Base-by-base conservation (phyloP, 805 yeast genomes). In the Starmerella roubikii region DNA sequence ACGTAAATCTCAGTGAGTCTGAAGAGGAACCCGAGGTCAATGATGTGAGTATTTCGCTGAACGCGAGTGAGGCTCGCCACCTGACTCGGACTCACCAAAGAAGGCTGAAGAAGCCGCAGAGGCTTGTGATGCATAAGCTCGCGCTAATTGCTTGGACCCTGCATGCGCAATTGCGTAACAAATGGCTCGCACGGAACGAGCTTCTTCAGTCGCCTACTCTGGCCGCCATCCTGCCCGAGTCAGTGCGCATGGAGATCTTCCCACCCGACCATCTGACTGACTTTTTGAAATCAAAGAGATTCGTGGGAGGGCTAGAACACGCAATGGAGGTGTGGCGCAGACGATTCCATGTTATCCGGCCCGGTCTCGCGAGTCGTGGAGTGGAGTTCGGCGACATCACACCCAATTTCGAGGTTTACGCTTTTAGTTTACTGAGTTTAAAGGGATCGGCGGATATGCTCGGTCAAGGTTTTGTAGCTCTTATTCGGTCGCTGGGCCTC, bases 381-480 rank as follows among this genome's bases (percentile, higher is more conserved):
- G 56, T 51, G 4, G 49, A 45, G 13, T 16, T 47, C 54, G 33
- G 45, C 18, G 13, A 30, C 43, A 4, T 47, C n/a, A n/a, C n/a
- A n/a, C n/a, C n/a, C n/a, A n/a, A n/a, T n/a, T n/a, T n/a, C n/a
- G n/a, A n/a, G n/a, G n/a, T n/a, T n/a, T n/a, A n/a, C n/a, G n/a
- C n/a, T n/a, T n/a, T n/a, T n/a, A n/a, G n/a, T n/a, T n/a, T n/a
- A n/a, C n/a, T n/a, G n/a, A n/a, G n/a, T n/a, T n/a, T n/a, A n/a
- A 56, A 66, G 15, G 98, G 97, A 0, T 72, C 83, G 2, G 57
- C 80, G 25, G 96, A 88, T 54, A 41, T 82, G 6, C 78, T 79
- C 0, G 85, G 91, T 0, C 94, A 83, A 52, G 96, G 94, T 0
- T 86, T 83, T 60, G 83, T 84, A 13, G 73, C 81, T 0, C 51